phyloP scores from a whole-genome alignment of 2,329 filamentous ascomycete genomes.

The Fusarium euwallaceae region DNA sequence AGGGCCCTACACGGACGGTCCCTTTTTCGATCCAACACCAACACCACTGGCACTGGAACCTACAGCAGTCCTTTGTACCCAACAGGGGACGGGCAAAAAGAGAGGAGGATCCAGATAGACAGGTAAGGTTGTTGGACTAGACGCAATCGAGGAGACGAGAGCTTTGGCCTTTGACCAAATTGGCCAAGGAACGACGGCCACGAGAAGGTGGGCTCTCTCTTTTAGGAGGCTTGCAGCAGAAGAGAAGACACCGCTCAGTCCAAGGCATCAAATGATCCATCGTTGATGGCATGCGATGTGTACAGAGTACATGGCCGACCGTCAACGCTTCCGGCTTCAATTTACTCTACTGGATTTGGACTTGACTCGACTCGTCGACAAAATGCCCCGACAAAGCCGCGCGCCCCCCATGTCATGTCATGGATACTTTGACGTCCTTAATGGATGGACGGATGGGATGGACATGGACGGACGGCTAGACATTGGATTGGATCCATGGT shows the following conservation, averaged over 20 bases:
- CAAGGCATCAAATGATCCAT: background rate
- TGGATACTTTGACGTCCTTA: slow-evolving; percentile 1
- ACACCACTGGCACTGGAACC: slow-evolving; percentile 16
- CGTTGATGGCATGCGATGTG: slow-evolving; percentile 8
- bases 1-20: slow-evolving; percentile 36
- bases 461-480: slow-evolving; percentile 1
- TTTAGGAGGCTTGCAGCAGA: slow-evolving; percentile 19
- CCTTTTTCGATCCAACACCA: slow-evolving; percentile 43
- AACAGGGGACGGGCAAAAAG: slow-evolving; percentile 31
- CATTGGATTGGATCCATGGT: slow-evolving; percentile 1
- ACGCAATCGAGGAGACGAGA: slow-evolving; percentile 5
- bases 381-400: slow-evolving; percentile 11
- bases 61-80: background rate
- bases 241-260: background rate
- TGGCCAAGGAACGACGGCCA: slow-evolving; percentile 1
- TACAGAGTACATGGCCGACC: slow-evolving; percentile 18
- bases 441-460: slow-evolving; percentile 3
- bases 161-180: slow-evolving; percentile 24
- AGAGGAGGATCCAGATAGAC: slow-evolving; percentile 6
- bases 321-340: slow-evolving; percentile 29
- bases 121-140: background rate
- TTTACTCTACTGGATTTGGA: background rate
- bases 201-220: slow-evolving; percentile 32
- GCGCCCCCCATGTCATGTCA: slow-evolving; percentile 15
- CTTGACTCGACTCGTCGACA: slow-evolving; percentile 1